These are phyloP conservation scores for Fusarium luffae DNA, from an alignment of 2,329 filamentous ascomycete genomes.

Conservation along the genomic window DNA sequence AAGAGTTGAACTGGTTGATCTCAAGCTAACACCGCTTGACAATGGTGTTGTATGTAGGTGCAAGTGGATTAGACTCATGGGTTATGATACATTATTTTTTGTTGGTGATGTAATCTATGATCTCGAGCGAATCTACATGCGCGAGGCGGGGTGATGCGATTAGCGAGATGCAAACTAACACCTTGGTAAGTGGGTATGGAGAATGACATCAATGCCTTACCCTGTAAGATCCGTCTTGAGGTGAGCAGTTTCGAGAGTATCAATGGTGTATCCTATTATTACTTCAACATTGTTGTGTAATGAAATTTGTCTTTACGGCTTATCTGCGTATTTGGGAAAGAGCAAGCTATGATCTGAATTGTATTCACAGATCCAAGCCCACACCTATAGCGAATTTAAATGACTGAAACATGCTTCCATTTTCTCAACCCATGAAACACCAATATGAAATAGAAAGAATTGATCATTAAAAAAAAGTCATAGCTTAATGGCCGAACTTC, in stretches of 20 bases:
- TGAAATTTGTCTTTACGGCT: background rate
- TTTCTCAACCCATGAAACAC: constrained; percentile 13
- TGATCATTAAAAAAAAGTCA: background rate
- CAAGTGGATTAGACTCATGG: constrained; percentile 8
- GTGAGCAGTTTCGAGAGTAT: background rate
- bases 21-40: background rate
- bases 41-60: constrained; percentile 4
- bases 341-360: background rate
- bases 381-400: background rate
- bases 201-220: constrained; percentile 3
- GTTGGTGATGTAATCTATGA: constrained; percentile 47
- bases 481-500: constrained; percentile 24
- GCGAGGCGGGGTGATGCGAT: constrained; percentile 32
- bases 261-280: background rate
- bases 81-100: constrained; percentile 16
- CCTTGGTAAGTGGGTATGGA: background rate
- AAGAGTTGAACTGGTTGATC: too few relatives aligned
- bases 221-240: background rate
- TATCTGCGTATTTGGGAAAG: background rate
- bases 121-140: constrained; percentile 29
- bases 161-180: constrained; percentile 23
- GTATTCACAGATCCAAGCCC: background rate
- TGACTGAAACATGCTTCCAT: constrained; percentile 9
- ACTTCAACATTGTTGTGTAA: background rate
- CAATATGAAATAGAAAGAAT: background rate